Conservation (phyloP, 139 green algal species). For the Auxenochlorella pyrenoidosa region DNA sequence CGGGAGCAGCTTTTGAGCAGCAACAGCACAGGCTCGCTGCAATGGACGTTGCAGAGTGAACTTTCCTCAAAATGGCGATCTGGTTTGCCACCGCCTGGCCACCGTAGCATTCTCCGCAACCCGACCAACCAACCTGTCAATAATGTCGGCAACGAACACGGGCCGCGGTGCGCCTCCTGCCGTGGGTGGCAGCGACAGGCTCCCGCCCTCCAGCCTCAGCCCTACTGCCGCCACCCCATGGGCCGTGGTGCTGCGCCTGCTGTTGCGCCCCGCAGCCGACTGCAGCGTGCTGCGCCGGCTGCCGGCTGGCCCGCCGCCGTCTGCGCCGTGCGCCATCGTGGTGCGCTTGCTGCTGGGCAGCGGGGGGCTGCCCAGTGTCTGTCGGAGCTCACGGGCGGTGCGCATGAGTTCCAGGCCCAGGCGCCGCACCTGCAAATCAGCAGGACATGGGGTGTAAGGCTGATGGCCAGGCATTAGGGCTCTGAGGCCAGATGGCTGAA, state of each 20-base stretch:
- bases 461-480: no score
- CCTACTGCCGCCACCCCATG: background rate
- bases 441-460: background rate
- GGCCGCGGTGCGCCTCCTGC: background rate
- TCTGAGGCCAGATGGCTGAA: background rate
- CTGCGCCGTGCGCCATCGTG: constrained; percentile 5
- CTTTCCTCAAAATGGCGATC: background rate
- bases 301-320: background rate
- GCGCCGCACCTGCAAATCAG: constrained; percentile 38
- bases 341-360: constrained; percentile 27
- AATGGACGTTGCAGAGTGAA: background rate
- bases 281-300: background rate
- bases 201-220: background rate
- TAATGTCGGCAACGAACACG: constrained; percentile 24
- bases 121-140: background rate
- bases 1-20: no score
- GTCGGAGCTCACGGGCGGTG: constrained; percentile 50
- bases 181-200: background rate
- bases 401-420: constrained; percentile 60
- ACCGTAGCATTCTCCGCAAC: background rate
- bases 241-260: background rate
- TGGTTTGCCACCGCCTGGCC: background rate
- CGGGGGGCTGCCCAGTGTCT: constrained; percentile 21
- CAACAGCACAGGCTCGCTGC: no score
- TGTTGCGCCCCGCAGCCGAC: background rate